Evolutionary conservation across 2,329 filamentous ascomycete species (phyloP).

Genomic region (Arthrobotrys sphaeroides): DNA sequence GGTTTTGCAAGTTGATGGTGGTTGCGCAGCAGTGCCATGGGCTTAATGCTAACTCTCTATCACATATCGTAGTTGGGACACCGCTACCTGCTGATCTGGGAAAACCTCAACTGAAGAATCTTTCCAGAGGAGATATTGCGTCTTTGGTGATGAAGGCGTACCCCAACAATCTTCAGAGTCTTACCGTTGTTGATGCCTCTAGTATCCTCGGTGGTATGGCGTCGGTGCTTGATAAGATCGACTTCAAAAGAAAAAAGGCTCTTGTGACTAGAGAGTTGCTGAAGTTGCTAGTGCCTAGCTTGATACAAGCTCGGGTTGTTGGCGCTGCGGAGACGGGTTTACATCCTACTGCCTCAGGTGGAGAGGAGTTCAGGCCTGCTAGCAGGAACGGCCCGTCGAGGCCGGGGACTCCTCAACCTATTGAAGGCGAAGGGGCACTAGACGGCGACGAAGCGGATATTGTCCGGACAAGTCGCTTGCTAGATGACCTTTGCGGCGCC

Average conservation of each 20-base stretch:
- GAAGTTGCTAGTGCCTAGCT: slow-evolving; percentile 79
- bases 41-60: slow-evolving; percentile 70
- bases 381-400: slow-evolving; percentile 62
- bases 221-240: slow-evolving; percentile 81
- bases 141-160: slow-evolving; percentile 67
- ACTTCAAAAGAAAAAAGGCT: slow-evolving; percentile 86
- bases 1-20: slow-evolving; percentile 76
- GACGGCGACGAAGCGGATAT: slow-evolving; percentile 73
- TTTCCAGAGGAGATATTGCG: slow-evolving; percentile 55
- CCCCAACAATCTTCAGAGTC: slow-evolving; percentile 68
- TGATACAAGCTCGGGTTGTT: slow-evolving; percentile 89
- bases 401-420: slow-evolving; percentile 64
- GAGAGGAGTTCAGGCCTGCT: slow-evolving; percentile 74
- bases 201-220: slow-evolving; percentile 86
- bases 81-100: slow-evolving; percentile 63
- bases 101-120: slow-evolving; percentile 46
- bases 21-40: slow-evolving; percentile 74
- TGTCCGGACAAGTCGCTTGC: slow-evolving; percentile 70
- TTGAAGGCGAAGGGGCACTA: slow-evolving; percentile 66
- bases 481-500: slow-evolving; percentile 70
- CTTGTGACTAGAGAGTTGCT: slow-evolving; percentile 88
- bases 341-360: slow-evolving; percentile 77
- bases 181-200: slow-evolving; percentile 79
- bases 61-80: slow-evolving; percentile 73
- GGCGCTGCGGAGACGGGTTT: slow-evolving; percentile 96